These are phyloP conservation scores for Plenodomus tracheiphilus DNA, from an alignment of 2,329 filamentous ascomycete genomes.

Conservation along the genomic window DNA sequence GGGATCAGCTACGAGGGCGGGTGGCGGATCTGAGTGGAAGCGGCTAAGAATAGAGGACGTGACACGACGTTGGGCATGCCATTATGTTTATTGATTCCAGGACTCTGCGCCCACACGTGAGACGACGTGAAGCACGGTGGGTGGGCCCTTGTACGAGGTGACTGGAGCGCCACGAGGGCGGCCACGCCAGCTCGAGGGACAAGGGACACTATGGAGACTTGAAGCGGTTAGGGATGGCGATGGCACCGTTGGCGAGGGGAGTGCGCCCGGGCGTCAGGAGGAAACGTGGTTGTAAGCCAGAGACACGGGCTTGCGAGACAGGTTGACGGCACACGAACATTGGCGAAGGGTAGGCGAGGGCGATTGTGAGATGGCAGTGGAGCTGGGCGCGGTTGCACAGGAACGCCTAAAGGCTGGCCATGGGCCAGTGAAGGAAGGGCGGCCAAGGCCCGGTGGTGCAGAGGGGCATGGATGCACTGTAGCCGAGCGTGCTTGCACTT, in stretches of 20 bases:
- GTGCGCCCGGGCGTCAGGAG: constrained; percentile 14
- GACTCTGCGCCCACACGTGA: constrained; percentile 39
- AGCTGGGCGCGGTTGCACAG: constrained; percentile 32
- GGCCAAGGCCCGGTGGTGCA: constrained; percentile 26
- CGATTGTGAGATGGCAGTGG: constrained; percentile 15
- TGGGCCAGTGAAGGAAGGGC: constrained; percentile 19
- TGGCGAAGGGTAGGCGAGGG: constrained; percentile 22
- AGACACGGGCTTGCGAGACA: constrained; percentile 19
- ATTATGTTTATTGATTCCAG: constrained; percentile 38
- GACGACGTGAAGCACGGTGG: constrained; percentile 39
- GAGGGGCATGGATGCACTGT: constrained; percentile 23
- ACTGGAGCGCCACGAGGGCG: constrained; percentile 41
- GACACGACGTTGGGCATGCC: constrained; percentile 38
- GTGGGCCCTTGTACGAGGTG: constrained; percentile 32
- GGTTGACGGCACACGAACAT: constrained; percentile 19
- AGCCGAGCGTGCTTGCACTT: constrained; percentile 22
- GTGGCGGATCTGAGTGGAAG: constrained; percentile 24
- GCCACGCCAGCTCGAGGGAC: constrained; percentile 37
- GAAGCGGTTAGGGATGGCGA: constrained; percentile 22
- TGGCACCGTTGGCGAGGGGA: constrained; percentile 27
- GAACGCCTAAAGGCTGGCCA: constrained; percentile 17
- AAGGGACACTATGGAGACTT: constrained; percentile 24
- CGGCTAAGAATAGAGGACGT: constrained; percentile 41
- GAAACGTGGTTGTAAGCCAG: constrained; percentile 35
- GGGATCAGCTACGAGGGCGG: constrained; percentile 1